These are phyloP conservation scores for Stagonosporopsis chrysanthemi DNA, from an alignment of 2,329 filamentous ascomycete genomes.

Conservation along the genomic window DNA sequence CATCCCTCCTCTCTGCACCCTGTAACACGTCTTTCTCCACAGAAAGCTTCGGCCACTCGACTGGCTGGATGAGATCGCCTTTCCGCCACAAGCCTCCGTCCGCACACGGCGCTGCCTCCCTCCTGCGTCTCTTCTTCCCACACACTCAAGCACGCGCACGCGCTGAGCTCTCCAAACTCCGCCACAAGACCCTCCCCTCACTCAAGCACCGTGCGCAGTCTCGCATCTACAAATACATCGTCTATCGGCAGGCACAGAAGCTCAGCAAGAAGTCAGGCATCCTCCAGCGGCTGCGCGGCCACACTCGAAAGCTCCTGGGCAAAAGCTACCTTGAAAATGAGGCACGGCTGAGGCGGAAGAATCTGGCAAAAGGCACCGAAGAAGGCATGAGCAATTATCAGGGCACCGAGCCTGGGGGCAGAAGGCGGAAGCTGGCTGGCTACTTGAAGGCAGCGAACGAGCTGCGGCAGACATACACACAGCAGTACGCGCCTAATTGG, in stretches of 20 bases:
- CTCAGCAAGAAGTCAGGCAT: constrained; percentile 38
- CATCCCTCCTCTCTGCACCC: background rate
- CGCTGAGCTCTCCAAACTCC: constrained; percentile 72
- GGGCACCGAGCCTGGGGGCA: constrained; percentile 68
- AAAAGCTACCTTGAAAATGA: constrained; percentile 45
- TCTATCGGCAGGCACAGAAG: constrained; percentile 64
- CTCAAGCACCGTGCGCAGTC: constrained; percentile 76
- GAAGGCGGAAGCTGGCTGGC: constrained; percentile 78
- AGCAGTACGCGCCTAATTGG: constrained; percentile 60
- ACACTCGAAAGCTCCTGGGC: constrained; percentile 42
- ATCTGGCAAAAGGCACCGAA: constrained; percentile 39
- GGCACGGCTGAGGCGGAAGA: constrained; percentile 37
- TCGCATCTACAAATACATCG: constrained; percentile 76
- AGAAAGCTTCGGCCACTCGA: constrained; percentile 15
- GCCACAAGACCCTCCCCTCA: constrained; percentile 75
- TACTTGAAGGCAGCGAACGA: constrained; percentile 77
- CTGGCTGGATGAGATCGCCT: constrained; percentile 43
- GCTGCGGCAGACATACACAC: constrained; percentile 70
- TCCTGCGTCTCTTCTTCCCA: constrained; percentile 74
- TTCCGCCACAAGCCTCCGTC: constrained; percentile 41
- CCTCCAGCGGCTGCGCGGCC: constrained; percentile 42
- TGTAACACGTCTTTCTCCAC: constrained; percentile 6
- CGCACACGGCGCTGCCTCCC: constrained; percentile 41
- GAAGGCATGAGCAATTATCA: constrained; percentile 43
- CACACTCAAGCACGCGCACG: constrained; percentile 69